Evolutionary conservation across 2,329 filamentous ascomycete species (phyloP), one percentile per base, ranked within the genome.

Genomic region (Aaosphaeria arxii): DNA sequence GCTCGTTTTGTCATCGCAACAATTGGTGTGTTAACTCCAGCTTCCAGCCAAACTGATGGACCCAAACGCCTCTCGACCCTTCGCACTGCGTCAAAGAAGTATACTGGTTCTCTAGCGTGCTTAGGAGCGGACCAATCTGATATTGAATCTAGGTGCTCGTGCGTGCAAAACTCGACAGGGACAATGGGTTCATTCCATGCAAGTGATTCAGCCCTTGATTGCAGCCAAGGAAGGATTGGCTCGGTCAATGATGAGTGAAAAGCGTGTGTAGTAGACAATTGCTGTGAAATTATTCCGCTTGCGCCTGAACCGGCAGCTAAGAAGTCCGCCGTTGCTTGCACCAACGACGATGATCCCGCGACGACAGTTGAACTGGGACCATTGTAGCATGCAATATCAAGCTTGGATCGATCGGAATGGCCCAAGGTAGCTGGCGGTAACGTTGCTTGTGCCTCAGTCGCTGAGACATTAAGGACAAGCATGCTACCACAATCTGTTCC

Each of bases 41-140:
- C 59, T 42, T 64, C 61, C 2, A 64, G 53, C 52, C 53, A 64
- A 6, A 55, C 47, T 11, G 45, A 47, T 5, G 29, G 30, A 63
- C 55, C 32, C 6, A 61, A 53, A 5, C 61, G 43, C 5, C 66
- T 46, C 0, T 62, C 52, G 0, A 80, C 52, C 0, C 76, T 56
- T 33, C 72, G 58, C 0, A 78, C 48, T 0, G 74, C 77, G 5
- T 77, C 63, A 24, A 63, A 35, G 53, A 77, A 77, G 52, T 64
- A 76, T 0, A 80, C 77, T 0, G 77, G 73, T 0, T 70, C 36
- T 1, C 75, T 54, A 57, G 74, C 69, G 44, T 79, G 77, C 5
- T 7, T 9, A 41, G 30, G 5, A 7, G 35, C 6, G 11, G 7
- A 11, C 6, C 30, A 7, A 7, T 7, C 9, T 40, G 30, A 5